Evolutionary conservation across 1,284 basidiomycete species (phyloP), one percentile per base, ranked within the genome.

Genomic region (Pseudozyma thailandica): DNA sequence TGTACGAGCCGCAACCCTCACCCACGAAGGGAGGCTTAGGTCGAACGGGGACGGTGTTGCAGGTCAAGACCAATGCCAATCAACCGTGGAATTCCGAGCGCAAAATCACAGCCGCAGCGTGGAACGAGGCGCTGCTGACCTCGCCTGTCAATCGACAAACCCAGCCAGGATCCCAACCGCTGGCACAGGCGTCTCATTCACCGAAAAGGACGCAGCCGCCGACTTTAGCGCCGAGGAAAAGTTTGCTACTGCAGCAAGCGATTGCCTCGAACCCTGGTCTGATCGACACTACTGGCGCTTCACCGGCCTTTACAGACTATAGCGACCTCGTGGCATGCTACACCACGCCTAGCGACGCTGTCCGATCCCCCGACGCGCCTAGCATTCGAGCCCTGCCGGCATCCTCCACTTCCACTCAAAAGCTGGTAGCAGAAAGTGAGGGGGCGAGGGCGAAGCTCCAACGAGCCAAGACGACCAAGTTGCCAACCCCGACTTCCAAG

Each of bases 271-370:
- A 25, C 10, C 37, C 49, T 6, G 43, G 21, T 16, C 30, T 27
- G 3, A 25, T 41, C 16, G n/a, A 23, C 9, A n/a, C n/a, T 18
- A 37, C 37, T 3, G 51, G 20, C 10, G 33, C 37, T 1, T 57
- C 64, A 16, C 59, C 65, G 2, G 43, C 56, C 1, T 62, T 51
- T 15, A 61, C 55, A 3, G 66, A 62, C 18, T 70, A 62, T n/a
- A 59, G 55, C 35, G 66, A 70, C 23, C 21, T 70, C 18, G 60
- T 70, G 0, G 66, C 55, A 1, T 70, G 66, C 50, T 70, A 70
- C 33, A 59, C 60, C 12, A 59, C 66, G 12, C 55, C 63, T 4
- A 66, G 63, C 26, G 48, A 55, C 18, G 48, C 35, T 7, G 28
- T 57, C 27, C 12, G 8, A 16, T 55, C 46, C 4, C 45, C 44